Evolutionary conservation across 2,329 filamentous ascomycete genomes (phyloP).

Genomic region (Xylaria sp.): DNA sequence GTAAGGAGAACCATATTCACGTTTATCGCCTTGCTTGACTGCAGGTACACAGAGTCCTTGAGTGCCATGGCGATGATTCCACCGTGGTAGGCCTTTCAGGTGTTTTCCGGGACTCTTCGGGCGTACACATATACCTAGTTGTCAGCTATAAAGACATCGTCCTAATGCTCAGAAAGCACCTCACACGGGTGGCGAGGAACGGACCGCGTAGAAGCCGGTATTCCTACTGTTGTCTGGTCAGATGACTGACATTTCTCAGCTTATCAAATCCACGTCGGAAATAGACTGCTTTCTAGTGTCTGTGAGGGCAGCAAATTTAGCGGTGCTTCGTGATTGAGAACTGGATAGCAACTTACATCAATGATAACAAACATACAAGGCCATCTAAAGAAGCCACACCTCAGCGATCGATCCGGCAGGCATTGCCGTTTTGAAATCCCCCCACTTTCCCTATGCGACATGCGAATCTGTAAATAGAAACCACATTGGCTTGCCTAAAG

Average conservation of each 20-base stretch:
- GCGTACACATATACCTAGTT: constrained; percentile 4
- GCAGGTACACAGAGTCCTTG: constrained; percentile 18
- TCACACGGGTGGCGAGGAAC: constrained; percentile 16
- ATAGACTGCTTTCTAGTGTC: no score
- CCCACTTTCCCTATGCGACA: no score
- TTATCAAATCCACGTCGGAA: no score
- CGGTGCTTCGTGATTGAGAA: no score
- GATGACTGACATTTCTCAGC: neutral
- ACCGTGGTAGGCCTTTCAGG: constrained; percentile 12
- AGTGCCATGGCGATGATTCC: constrained; percentile 18
- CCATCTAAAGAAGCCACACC: no score
- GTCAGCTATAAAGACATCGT: constrained; percentile 15
- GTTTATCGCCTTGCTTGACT: neutral
- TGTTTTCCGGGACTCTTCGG: constrained; percentile 6
- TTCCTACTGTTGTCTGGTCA: neutral
- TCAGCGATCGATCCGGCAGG: no score
- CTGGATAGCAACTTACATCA: no score
- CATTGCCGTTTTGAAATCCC: no score
- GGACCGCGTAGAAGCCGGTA: neutral
- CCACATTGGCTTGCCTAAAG: no score
- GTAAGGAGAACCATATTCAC: neutral
- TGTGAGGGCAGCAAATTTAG: no score
- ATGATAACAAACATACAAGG: no score
- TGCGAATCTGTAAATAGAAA: neutral
- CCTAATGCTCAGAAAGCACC: constrained; percentile 22